phyloP scores from a whole-genome alignment of 306 rosid species.

The Vigna hirtella region DNA sequence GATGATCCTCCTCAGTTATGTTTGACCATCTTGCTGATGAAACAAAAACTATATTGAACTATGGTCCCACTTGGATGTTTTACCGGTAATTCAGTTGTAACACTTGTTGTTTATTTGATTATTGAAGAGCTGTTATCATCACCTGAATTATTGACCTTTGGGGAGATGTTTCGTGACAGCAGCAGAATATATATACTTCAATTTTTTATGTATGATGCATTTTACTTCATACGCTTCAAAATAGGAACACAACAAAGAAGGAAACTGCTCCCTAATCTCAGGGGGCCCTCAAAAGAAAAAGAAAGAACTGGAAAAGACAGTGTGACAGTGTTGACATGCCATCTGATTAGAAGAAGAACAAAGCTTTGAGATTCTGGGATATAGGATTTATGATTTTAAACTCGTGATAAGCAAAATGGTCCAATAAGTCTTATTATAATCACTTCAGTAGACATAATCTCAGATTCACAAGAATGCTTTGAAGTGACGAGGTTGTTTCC shows the following conservation, averaged over 20 bases:
- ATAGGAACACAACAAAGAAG: conserved; percentile 40
- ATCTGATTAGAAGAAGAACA: conserved; percentile 25
- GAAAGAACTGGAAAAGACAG: conserved; percentile 30
- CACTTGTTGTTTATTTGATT: conserved; percentile 34
- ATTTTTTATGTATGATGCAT: conserved; percentile 12
- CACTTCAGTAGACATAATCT: conserved; percentile 14
- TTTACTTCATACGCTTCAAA: conserved; percentile 36
- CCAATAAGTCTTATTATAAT: conserved; percentile 35
- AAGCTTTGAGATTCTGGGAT: conserved; percentile 25
- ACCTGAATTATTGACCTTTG: not conserved
- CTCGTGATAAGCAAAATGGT: conserved; percentile 23
- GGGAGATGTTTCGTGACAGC: not conserved
- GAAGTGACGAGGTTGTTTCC: too few species aligned
- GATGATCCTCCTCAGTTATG: not conserved
- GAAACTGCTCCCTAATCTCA: conserved; percentile 10
- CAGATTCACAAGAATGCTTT: not conserved
- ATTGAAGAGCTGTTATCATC: conserved; percentile 1
- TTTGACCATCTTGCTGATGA: conserved; percentile 20
- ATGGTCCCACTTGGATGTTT: not conserved
- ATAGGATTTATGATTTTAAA: conserved; percentile 29
- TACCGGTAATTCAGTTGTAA: not conserved
- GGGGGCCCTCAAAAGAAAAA: not conserved
- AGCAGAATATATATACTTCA: not conserved
- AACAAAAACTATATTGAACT: not conserved
- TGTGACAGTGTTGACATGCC: conserved; percentile 14